These are phyloP conservation scores for Tylopilus orsonianus DNA, from an alignment of 1,284 basidiomycete genomes.

Conservation along the genomic window DNA sequence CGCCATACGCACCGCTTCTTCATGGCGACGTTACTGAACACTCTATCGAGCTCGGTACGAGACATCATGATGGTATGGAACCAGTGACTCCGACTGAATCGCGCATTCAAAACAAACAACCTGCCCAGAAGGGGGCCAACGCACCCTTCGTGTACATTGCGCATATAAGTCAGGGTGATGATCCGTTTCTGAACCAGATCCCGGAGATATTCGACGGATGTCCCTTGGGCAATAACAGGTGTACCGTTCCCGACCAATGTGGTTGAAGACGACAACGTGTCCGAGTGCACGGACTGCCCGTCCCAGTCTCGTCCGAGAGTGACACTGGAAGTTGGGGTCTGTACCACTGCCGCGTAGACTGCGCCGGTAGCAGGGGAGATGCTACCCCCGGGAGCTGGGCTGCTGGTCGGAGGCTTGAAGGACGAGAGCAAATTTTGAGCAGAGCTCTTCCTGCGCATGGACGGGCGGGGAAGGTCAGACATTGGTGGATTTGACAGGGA, in stretches of 20 bases:
- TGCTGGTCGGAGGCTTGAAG: conserved; percentile 50
- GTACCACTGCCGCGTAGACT: conserved; percentile 31
- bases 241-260: conserved; percentile 33
- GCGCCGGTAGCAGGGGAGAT: conserved; percentile 36
- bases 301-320: conserved; percentile 65
- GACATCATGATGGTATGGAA: conserved; percentile 84
- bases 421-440: conserved; percentile 80
- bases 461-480: conserved; percentile 44
- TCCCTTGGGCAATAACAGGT: conserved; percentile 48
- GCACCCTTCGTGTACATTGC: conserved; percentile 82
- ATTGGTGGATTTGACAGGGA: conserved; percentile 24
- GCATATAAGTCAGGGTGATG: conserved; percentile 78
- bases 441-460: conserved; percentile 80
- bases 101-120: conserved; percentile 8
- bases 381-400: conserved; percentile 32
- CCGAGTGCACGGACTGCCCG: conserved; percentile 59
- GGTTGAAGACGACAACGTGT: conserved; percentile 40
- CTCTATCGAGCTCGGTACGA: conserved; percentile 66
- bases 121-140: conserved; percentile 28
- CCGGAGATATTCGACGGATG: conserved; percentile 72
- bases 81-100: conserved; percentile 75
- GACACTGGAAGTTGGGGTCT: conserved; percentile 44
- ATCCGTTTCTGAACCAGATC: conserved; percentile 81
- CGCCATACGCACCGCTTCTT: conserved; percentile 61
- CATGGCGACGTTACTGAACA: conserved; percentile 74